Evolutionary conservation across 129 eudicot genomes (phyloP), one percentile per base, ranked within the genome.

Genomic region (Sambucus nigra): DNA sequence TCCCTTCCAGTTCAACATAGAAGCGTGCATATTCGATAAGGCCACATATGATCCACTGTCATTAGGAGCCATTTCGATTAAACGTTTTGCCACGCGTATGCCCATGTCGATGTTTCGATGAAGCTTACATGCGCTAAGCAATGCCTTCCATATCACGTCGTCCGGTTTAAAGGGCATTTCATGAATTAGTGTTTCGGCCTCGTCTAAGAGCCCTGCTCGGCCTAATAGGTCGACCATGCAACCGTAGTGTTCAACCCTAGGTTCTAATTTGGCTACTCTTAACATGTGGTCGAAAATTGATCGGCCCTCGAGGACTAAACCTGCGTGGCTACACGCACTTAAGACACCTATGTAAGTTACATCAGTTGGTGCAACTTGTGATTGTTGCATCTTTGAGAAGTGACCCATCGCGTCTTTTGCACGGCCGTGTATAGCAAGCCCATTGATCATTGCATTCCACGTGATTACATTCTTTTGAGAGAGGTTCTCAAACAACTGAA

Each of bases 181-280:
- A 2, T 24, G 47, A 7, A 75, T 50, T 38, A 78, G 66, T 35
- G 78, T 38, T 39, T 78, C 75, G 6, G 86, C 86, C 25, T 82
- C 82, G 33, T 68, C 45, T 25, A 82, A 49, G 3, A 57, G 73
- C 3, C 83, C 86, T 0, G 86, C 83, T 12, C 86, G 63, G 22
- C 86, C 81, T 18, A 78, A 70, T 59, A 78, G 70, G 48, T 78
- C 93, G 53, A 82, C 93, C 72, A 78, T 70, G 53, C 83, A 82
- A 7, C 80, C 78, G 18, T 68, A 82, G 51, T 78, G 86, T 22
- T 78, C 83, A 23, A 75, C 68, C 48, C 73, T 68, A 21, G 80
- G 86, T 47, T 25, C 32, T 27, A 82, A 41, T 17, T 78, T 80
- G 13, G 33, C 60, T 6, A 65, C 51, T 38, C 3, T 47, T 50